These are phyloP conservation scores for Alternaria longipes DNA, from an alignment of 2,329 filamentous ascomycete species.

Conservation along the genomic window DNA sequence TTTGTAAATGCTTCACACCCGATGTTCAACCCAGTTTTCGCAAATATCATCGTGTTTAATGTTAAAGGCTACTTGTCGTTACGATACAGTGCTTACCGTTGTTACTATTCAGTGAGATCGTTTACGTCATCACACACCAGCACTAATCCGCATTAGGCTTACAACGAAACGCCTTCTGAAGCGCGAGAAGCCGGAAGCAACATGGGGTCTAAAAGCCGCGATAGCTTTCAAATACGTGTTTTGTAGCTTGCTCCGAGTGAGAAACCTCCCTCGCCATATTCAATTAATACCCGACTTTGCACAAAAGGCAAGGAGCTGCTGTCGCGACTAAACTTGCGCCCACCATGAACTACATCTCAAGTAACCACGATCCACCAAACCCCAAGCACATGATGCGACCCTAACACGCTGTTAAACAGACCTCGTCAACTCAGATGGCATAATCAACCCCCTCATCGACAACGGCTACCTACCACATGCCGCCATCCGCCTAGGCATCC, in stretches of 20 bases:
- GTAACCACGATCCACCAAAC: constrained; percentile 36
- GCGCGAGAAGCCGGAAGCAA: constrained; percentile 17
- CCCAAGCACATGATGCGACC: not conserved
- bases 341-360: constrained; percentile 47
- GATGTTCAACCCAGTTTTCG: not conserved
- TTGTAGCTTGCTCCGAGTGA: no score
- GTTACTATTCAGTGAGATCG: constrained; percentile 12
- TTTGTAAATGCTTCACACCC: not conserved
- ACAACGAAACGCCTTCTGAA: constrained; percentile 29
- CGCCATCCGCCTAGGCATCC: constrained; percentile 71
- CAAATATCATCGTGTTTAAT: no score
- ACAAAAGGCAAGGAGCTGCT: no score
- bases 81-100: not conserved
- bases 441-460: constrained; percentile 63
- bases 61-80: not conserved
- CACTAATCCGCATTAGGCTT: constrained; percentile 29
- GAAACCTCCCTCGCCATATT: no score
- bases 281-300: no score
- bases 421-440: constrained; percentile 35
- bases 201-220: constrained; percentile 29
- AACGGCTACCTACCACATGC: constrained; percentile 70
- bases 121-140: constrained; percentile 36
- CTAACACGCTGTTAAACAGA: constrained; percentile 22
- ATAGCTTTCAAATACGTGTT: constrained; percentile 5
- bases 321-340: not conserved